phyloP scores from a whole-genome alignment of 306 rosid species.

The Dalbergia cochinchinensis region DNA sequence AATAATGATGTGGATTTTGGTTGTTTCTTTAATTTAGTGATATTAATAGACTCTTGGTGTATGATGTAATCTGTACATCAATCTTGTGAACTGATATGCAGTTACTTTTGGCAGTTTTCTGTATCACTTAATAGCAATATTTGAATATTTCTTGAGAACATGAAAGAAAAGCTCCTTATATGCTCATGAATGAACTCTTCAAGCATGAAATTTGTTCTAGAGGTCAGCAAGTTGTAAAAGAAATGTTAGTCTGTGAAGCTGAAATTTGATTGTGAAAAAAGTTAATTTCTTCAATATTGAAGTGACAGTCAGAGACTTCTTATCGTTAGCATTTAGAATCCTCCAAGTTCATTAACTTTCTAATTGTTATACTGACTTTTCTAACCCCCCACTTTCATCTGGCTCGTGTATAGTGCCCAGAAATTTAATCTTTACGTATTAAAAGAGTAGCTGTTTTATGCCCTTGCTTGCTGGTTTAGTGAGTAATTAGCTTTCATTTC shows the following conservation, averaged over 20 bases:
- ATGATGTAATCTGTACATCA: too few relatives aligned
- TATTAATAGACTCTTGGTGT: neutral
- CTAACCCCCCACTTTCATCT: conserved; percentile 1
- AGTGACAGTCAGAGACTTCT: conserved; percentile 15
- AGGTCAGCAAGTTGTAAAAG: conserved; percentile 5
- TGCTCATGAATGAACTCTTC: neutral
- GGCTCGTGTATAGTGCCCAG: conserved; percentile 18
- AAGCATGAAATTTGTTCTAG: conserved; percentile 22
- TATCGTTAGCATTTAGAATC: neutral
- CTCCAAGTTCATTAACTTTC: conserved; percentile 3
- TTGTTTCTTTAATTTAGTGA: neutral
- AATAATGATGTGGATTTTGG: neutral
- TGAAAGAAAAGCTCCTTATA: conserved; percentile 15
- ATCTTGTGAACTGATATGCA: conserved; percentile 12
- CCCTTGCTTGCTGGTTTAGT: conserved; percentile 17
- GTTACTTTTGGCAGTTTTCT: conserved; percentile 22
- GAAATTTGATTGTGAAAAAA: conserved; percentile 6
- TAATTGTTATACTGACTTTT: conserved; percentile 2
- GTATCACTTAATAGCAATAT: neutral
- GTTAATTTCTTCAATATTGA: conserved; percentile 30
- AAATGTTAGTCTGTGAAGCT: conserved; percentile 20
- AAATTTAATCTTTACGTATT: neutral
- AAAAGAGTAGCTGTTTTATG: neutral
- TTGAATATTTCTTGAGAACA: conserved; percentile 26
- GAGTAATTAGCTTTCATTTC: neutral